Evolutionary conservation across 2,329 filamentous ascomycete species (phyloP), one percentile per base, ranked within the genome.

Genomic region (Periglandula ipomoeae): DNA sequence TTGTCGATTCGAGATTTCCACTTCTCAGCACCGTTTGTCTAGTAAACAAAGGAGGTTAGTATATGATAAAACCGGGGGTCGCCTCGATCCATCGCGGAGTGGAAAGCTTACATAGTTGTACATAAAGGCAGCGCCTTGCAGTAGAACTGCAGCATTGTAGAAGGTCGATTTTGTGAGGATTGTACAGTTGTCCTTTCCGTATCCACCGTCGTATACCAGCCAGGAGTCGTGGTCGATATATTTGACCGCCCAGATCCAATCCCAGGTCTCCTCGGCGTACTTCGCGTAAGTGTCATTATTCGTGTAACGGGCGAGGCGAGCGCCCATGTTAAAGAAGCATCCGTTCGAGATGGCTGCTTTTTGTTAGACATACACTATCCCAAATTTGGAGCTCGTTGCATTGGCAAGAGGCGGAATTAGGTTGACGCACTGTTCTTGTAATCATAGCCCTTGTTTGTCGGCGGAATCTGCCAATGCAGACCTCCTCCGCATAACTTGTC

Each of bases 401-500:
- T 15, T 32, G 10, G 8, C 11, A 32, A 32, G 7, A 15, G 30
- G 3, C 30, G 30, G 30, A 13, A 4, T 15, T 10, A 32, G 30
- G 15, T 32, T 13, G 15, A 32, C 30, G 1, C 15, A 70, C 67
- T 69, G 64, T 82, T 82, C 62, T 82, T 91, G 71, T 90, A 89
- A 58, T 82, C 74, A 63, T 86, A 90, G 26, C 87, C 87, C 34
- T 72, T 74, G 62, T 89, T 88, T 56, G 82, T 81, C 4, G 75
- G 70, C 55, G 81, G 86, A 50, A 90, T 84, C 68, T 90, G 86
- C 84, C 84, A 88, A 55, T 84, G 74, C 54, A 89, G 64, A 17
- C 85, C 86, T 43, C 73, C 75, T 50, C 79, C 80, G 13, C 70
- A 71, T 0, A 63, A 62, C 1, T 69, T 64, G 6, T 71, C 71